These are phyloP conservation scores for Trichoderma sp. DNA, from an alignment of 2,329 filamentous ascomycete species.

Conservation along the genomic window DNA sequence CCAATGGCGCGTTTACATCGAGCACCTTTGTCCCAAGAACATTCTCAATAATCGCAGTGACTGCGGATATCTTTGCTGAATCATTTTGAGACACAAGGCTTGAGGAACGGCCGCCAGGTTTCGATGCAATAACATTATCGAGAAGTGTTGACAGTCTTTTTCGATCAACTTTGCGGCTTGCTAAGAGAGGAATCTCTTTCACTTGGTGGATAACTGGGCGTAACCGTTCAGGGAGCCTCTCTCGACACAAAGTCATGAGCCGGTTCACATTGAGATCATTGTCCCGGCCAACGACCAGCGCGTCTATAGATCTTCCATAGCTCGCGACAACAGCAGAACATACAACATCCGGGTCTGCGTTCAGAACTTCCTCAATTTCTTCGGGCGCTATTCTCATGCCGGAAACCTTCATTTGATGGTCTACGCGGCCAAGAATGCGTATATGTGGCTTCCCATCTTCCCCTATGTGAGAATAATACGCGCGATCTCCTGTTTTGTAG, in stretches of 20 bases:
- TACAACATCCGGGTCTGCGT: neutral
- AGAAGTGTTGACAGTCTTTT: neutral
- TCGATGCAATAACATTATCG: neutral
- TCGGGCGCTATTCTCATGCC: neutral
- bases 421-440: neutral
- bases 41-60: neutral
- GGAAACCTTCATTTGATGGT: neutral
- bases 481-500: neutral
- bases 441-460: neutral
- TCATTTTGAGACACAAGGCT: neutral
- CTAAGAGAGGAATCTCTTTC: neutral
- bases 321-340: neutral
- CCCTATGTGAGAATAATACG: neutral
- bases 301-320: neutral
- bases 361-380: neutral
- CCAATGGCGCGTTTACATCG: neutral
- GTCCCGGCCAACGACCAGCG: neutral
- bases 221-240: neutral
- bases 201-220: neutral
- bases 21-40: neutral
- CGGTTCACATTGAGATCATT: neutral
- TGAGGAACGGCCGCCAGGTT: neutral
- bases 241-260: neutral
- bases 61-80: neutral
- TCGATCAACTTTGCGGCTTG: neutral